These are phyloP conservation scores for Thoreauomyces humboldtii DNA, from an alignment of 192 early-diverging fungal species.

Conservation along the genomic window DNA sequence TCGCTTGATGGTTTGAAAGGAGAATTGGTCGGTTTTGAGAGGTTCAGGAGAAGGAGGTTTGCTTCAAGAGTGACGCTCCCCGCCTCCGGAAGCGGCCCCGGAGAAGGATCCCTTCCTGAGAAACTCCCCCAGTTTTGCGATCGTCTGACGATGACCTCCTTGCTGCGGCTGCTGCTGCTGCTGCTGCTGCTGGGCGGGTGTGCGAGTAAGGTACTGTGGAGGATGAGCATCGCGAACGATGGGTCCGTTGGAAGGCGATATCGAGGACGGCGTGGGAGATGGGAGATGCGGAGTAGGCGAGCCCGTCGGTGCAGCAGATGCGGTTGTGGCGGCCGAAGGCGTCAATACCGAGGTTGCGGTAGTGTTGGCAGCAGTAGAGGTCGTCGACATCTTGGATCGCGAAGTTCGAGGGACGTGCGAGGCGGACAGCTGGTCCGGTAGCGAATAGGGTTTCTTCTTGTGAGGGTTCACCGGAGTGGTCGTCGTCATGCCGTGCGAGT, in stretches of 20 bases:
- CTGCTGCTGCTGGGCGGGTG: constrained; percentile 1
- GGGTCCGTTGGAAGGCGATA: not conserved
- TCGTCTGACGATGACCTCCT: constrained; percentile 1
- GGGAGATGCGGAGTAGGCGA: constrained; percentile 1
- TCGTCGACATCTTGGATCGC: no score
- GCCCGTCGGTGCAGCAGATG: not conserved
- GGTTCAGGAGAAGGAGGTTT: no score
- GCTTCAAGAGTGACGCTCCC: no score
- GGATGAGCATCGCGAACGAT: not conserved
- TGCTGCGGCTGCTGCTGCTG: not conserved
- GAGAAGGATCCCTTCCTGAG: not conserved
- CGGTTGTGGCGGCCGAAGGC: not conserved
- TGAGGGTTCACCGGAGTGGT: not conserved
- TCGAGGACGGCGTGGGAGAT: not conserved
- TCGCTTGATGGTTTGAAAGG: no score
- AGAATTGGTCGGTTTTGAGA: no score
- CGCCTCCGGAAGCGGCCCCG: no score
- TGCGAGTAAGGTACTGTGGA: not conserved
- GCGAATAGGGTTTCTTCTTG: constrained; percentile 17
- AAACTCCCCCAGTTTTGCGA: constrained; percentile 20
- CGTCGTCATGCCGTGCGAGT: not conserved
- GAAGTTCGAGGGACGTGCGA: no score
- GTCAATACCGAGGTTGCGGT: not conserved
- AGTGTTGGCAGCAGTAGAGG: no score
- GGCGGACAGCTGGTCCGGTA: no score